phyloP scores from a whole-genome alignment of 1,284 basidiomycete species.

The Ganoderma lingzhi region DNA sequence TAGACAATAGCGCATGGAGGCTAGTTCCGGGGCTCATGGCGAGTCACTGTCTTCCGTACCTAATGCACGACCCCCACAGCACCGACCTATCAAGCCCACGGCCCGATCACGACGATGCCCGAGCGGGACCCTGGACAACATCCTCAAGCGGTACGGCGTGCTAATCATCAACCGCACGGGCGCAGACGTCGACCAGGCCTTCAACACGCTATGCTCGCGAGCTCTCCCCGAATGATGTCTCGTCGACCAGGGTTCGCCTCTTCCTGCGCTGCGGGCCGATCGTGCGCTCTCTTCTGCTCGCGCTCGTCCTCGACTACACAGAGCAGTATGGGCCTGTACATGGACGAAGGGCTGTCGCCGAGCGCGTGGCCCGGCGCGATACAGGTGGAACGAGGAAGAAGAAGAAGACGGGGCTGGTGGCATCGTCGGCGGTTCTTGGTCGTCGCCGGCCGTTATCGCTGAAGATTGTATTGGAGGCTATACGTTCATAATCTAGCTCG shows the following conservation, averaged over 20 bases:
- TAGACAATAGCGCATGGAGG: too few species aligned
- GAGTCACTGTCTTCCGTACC: too few species aligned
- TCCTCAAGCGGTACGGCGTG: slow-evolving; percentile 93
- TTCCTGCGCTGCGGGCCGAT: slow-evolving; percentile 94
- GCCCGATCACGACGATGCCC: slow-evolving; percentile 97
- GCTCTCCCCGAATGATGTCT: slow-evolving; percentile 95
- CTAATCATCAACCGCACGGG: slow-evolving; percentile 97
- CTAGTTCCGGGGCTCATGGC: too few species aligned
- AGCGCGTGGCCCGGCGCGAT: slow-evolving; percentile 34
- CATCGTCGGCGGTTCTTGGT: neutral
- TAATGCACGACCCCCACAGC: slow-evolving; percentile 46
- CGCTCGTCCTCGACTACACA: slow-evolving; percentile 95
- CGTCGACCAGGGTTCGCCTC: slow-evolving; percentile 91
- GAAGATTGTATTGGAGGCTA: slow-evolving; percentile 6
- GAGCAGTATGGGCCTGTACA: slow-evolving; percentile 80
- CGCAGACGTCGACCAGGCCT: slow-evolving; percentile 88
- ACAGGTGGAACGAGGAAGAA: slow-evolving; percentile 49
- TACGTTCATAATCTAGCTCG: slow-evolving; percentile 7
- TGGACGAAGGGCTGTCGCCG: slow-evolving; percentile 59
- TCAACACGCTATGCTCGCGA: slow-evolving; percentile 76
- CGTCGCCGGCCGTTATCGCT: neutral
- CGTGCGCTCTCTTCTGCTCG: slow-evolving; percentile 93
- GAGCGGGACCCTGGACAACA: slow-evolving; percentile 97
- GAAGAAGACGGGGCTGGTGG: slow-evolving; percentile 35
- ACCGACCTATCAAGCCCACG: slow-evolving; percentile 96